Base-by-base conservation (phyloP, 495 filamentous ascomycete genomes). In the Xylaria nigripes region DNA sequence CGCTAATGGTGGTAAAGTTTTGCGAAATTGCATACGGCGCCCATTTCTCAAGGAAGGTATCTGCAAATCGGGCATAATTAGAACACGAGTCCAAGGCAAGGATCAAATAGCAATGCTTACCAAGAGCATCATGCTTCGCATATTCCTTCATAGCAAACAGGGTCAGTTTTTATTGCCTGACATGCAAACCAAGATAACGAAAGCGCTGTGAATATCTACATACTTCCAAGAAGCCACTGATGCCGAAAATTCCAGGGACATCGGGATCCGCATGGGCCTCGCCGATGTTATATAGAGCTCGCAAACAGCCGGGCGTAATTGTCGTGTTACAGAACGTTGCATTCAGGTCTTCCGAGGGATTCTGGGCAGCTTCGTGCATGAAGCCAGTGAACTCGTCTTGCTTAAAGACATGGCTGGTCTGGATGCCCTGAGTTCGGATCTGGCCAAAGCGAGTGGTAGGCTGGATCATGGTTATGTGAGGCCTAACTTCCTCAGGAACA, bases 391-490 rank as follows among this genome's bases (percentile, higher is more conserved):
- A 6, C 45, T 60, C 61, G 41, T 47, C 24, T 43, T 62, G 58
- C 24, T 57, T 46, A 48, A 55, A 48, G 18, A 61, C 24, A 9
- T 55, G 40, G 36, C 38, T 54, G 8, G 51, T 40, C 34, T 60
- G 32, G 10, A 48, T 48, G 13, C 41, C 42, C 3, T 55, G 60
- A 2, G 32, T 54, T 43, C 57, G 56, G 45, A 56, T 61, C 62
- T 51, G 62, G 49, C 58, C 48, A 68, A 87, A 86, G 12, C 81
- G 81, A 18, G 77, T 86, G 0, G 82, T 85, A 10, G 82, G 83
- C 67, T 86, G 83, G 40, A 86, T 77, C 34, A 80, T 73, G 46
- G 80, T 77, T 58, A 87, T 76, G 60, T 86, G 80, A 16, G 63
- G 59, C 51, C 76, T 75, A 5, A 89, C 62, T 6, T 73, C 63